phyloP scores from a whole-genome alignment of 1,139 yeast genomes.

The Blastobotrys apis region DNA sequence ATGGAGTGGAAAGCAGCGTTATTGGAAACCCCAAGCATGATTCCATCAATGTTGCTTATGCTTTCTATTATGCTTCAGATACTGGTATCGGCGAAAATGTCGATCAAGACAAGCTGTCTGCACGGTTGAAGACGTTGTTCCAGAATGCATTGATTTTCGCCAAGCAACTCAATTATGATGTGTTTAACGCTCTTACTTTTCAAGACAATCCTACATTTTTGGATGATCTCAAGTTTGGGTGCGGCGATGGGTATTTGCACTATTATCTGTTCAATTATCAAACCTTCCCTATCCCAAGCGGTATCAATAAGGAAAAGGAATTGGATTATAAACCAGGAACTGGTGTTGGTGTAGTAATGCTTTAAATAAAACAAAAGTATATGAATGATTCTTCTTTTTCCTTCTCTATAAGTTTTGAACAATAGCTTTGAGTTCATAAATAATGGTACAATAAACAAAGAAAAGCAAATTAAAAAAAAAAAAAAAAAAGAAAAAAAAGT shows the following conservation, averaged over 20 bases:
- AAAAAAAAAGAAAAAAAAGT: too few relatives aligned
- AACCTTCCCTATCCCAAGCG: slow-evolving; percentile 78
- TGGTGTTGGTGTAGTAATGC: slow-evolving; percentile 85
- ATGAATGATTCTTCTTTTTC: too few relatives aligned
- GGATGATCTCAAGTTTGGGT: slow-evolving; percentile 80
- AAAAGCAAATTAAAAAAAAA: neutral
- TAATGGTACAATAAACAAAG: neutral
- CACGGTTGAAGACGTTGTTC: slow-evolving; percentile 58
- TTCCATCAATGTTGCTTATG: slow-evolving; percentile 78
- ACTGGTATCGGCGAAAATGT: slow-evolving; percentile 20
- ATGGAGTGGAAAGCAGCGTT: slow-evolving; percentile 82
- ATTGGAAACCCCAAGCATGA: slow-evolving; percentile 62
- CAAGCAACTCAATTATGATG: slow-evolving; percentile 66
- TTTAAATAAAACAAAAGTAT: slow-evolving; percentile 26
- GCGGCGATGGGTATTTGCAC: slow-evolving; percentile 89
- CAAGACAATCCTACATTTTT: slow-evolving; percentile 85
- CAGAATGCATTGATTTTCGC: slow-evolving; percentile 77
- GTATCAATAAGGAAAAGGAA: slow-evolving; percentile 57
- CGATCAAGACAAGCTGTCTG: slow-evolving; percentile 40
- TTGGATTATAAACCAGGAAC: slow-evolving; percentile 48
- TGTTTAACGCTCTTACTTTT: slow-evolving; percentile 85
- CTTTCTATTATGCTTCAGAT: slow-evolving; percentile 79
- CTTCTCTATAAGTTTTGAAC: neutral
- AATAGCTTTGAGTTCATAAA: neutral
- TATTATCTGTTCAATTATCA: slow-evolving; percentile 88